Evolutionary conservation across 768 basidiomycete species (phyloP).

Genomic region (Serpula lacrymans): DNA sequence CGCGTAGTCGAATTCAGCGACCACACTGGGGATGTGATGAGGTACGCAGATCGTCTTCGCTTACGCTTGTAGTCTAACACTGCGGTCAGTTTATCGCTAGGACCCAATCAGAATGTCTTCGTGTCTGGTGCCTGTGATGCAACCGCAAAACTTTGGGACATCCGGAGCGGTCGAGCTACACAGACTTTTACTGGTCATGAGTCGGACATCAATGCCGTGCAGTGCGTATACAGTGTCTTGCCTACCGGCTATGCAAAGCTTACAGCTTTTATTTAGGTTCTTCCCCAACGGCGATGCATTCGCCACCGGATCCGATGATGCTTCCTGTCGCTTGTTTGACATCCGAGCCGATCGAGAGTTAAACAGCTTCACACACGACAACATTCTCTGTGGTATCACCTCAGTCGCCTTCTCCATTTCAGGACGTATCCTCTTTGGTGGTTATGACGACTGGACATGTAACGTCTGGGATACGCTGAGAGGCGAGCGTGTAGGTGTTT

Average conservation of each 20-base stretch:
- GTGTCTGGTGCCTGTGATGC: constrained; percentile 99
- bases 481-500: constrained; percentile 95
- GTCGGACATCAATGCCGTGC: constrained; percentile 98
- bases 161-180: constrained; percentile 93
- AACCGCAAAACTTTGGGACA: constrained; percentile 98
- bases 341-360: constrained; percentile 96
- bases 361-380: constrained; percentile 97
- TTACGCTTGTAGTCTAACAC: constrained; percentile 2
- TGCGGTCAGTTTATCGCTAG: constrained; percentile 76
- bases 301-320: constrained; percentile 98
- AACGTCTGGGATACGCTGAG: constrained; percentile 99
- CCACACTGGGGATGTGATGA: constrained; percentile 99
- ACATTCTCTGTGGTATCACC: constrained; percentile 98
- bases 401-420: constrained; percentile 99
- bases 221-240: constrained; percentile 57
- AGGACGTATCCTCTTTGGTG: constrained; percentile 95
- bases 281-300: constrained; percentile 99
- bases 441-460: constrained; percentile 99
- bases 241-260: constrained; percentile 1
- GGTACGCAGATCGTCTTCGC: constrained; percentile 64
- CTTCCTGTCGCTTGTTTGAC: constrained; percentile 96
- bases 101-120: constrained; percentile 90
- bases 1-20: constrained; percentile 98
- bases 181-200: constrained; percentile 99
- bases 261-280: constrained; percentile 55